These are phyloP conservation scores for Pelargonium myrrhifolium DNA, from an alignment of 441 rosid species.

Conservation along the genomic window DNA sequence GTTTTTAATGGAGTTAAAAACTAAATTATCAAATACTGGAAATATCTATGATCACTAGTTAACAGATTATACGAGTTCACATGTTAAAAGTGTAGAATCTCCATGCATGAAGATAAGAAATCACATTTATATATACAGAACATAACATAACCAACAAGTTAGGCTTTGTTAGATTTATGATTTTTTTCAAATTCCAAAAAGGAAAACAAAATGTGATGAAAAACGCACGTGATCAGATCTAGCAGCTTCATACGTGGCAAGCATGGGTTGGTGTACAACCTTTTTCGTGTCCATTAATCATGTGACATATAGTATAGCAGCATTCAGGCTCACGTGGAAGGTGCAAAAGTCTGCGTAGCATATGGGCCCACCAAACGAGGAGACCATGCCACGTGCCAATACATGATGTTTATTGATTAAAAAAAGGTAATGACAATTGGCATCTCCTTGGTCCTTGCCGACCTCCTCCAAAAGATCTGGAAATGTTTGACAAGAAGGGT, in stretches of 20 bases:
- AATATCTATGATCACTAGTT: no score
- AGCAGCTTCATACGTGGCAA: slow-evolving; percentile 20
- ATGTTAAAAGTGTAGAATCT: neutral
- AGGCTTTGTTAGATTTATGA: neutral
- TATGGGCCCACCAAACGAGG: slow-evolving; percentile 28
- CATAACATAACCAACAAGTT: neutral
- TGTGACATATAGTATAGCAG: slow-evolving; percentile 24
- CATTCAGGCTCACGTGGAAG: slow-evolving; percentile 37
- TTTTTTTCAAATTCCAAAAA: no score
- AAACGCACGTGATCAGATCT: slow-evolving; percentile 26
- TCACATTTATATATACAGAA: neutral
- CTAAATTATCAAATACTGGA: no score
- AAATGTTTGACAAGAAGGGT: neutral
- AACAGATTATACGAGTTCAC: neutral
- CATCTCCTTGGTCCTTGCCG: neutral
- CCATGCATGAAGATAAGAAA: neutral
- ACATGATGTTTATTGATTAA: no score
- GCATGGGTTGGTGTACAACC: neutral
- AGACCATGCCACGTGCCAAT: slow-evolving; percentile 24
- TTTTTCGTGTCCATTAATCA: slow-evolving; percentile 21
- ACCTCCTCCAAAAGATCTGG: neutral
- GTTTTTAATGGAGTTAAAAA: no score
- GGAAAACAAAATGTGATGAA: neutral
- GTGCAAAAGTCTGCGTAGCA: slow-evolving; percentile 24
- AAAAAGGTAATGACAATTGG: neutral